Percentiles rank a stretch among this genome's conserved stretches.
Evolutionary conservation across 352 stramenopile species (phyloP).

Genomic region (Globisporangium acanthophoron): DNA sequence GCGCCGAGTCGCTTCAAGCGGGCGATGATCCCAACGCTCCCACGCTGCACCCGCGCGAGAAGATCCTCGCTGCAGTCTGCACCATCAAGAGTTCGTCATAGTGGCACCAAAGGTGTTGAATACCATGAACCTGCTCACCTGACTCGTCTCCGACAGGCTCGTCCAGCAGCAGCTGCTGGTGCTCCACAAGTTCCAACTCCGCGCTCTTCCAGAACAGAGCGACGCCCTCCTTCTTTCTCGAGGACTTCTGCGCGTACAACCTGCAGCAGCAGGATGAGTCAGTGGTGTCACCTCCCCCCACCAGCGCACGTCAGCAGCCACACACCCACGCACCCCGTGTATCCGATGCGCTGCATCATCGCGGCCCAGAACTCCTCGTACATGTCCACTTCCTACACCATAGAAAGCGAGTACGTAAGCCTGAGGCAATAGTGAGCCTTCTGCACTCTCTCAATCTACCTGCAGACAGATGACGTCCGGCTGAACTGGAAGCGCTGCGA

Average conservation of each 20-base stretch:
- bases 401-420: background rate
- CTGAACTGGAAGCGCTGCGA: conserved; percentile 48
- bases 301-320: background rate
- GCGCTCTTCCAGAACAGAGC: conserved; percentile 67
- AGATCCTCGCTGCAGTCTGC: conserved; percentile 53
- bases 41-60: conserved; percentile 33
- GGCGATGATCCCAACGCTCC: conserved; percentile 51
- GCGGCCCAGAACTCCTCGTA: conserved; percentile 66
- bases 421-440: background rate
- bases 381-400: conserved; percentile 68
- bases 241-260: conserved; percentile 66
- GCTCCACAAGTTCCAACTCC: conserved; percentile 38
- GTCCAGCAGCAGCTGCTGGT: conserved; percentile 43
- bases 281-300: background rate
- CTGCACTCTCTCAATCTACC: conserved; percentile 1
- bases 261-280: conserved; percentile 15
- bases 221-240: conserved; percentile 57
- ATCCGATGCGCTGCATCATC: conserved; percentile 55
- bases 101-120: background rate
- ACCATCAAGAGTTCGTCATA: background rate
- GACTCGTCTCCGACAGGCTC: conserved; percentile 44
- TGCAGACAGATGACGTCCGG: conserved; percentile 77
- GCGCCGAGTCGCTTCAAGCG: conserved; percentile 39
- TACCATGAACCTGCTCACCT: conserved; percentile 16
- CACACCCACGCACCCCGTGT: conserved; percentile 36